Percentiles rank a stretch among this genome's conserved stretches.
phyloP scores from a whole-genome alignment of 257 asterid species.

The Fraxinus pennsylvanica region DNA sequence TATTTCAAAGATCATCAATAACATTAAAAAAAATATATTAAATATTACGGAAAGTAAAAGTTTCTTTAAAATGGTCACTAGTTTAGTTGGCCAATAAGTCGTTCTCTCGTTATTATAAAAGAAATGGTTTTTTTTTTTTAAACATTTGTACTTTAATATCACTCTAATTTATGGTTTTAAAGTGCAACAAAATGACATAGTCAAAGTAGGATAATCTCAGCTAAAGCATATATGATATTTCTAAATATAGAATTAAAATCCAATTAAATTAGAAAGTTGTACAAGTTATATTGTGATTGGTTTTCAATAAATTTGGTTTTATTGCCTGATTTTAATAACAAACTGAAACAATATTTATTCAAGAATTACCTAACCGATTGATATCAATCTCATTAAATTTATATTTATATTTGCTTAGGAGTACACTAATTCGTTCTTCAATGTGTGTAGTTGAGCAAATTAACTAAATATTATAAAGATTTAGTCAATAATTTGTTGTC shows the following conservation, averaged over 20 bases:
- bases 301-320: not conserved
- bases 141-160: not conserved
- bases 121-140: not conserved
- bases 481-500: conserved; percentile 40
- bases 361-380: not conserved
- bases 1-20: no score
- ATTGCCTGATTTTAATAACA: not conserved
- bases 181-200: not conserved
- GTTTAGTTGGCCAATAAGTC: not conserved
- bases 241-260: no score
- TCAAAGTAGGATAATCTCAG: not conserved
- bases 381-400: not conserved
- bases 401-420: not conserved
- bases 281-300: not conserved
- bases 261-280: not conserved
- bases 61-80: no score
- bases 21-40: no score
- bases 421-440: conserved; percentile 3
- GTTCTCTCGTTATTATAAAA: not conserved
- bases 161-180: not conserved
- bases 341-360: not conserved
- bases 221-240: not conserved
- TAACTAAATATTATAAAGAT: conserved; percentile 20
- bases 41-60: no score
- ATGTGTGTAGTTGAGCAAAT: conserved; percentile 50